phyloP scores from a whole-genome alignment of 352 stramenopile species.

The Blastocystis hominis region DNA sequence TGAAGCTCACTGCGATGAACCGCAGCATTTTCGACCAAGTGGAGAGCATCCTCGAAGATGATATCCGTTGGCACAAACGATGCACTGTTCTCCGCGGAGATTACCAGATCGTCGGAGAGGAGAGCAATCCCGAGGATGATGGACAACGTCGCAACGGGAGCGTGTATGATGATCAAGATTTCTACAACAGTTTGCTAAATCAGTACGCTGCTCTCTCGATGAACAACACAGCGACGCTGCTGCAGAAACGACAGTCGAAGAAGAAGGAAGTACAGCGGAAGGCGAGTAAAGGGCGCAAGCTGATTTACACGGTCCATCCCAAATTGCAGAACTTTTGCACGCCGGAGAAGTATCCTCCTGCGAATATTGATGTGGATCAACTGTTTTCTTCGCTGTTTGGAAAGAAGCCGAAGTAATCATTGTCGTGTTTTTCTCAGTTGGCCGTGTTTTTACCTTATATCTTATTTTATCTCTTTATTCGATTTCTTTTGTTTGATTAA shows the following conservation, averaged over 20 bases:
- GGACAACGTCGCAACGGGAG: conserved; percentile 5
- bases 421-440: conserved; percentile 25
- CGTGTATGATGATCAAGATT: conserved; percentile 56
- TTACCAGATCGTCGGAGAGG: conserved; percentile 46
- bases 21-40: conserved; percentile 45
- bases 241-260: conserved; percentile 22
- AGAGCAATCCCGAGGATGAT: conserved; percentile 25
- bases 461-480: conserved; percentile 51
- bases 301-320: conserved; percentile 55
- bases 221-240: conserved; percentile 25
- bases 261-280: conserved; percentile 57
- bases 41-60: conserved; percentile 43
- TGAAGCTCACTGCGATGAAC: conserved; percentile 46
- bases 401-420: conserved; percentile 45
- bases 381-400: conserved; percentile 55
- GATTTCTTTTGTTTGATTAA: conserved; percentile 7
- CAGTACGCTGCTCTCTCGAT: conserved; percentile 35
- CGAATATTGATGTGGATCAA: conserved; percentile 53
- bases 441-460: background rate
- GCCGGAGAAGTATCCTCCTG: conserved; percentile 43
- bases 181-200: conserved; percentile 55
- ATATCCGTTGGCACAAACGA: conserved; percentile 49
- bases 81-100: conserved; percentile 51
- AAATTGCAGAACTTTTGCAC: conserved; percentile 57
- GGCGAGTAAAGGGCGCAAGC: conserved; percentile 34